These are phyloP conservation scores for Alternaria hordeiaustralica DNA, from an alignment of 2,329 filamentous ascomycete genomes.

Conservation along the genomic window DNA sequence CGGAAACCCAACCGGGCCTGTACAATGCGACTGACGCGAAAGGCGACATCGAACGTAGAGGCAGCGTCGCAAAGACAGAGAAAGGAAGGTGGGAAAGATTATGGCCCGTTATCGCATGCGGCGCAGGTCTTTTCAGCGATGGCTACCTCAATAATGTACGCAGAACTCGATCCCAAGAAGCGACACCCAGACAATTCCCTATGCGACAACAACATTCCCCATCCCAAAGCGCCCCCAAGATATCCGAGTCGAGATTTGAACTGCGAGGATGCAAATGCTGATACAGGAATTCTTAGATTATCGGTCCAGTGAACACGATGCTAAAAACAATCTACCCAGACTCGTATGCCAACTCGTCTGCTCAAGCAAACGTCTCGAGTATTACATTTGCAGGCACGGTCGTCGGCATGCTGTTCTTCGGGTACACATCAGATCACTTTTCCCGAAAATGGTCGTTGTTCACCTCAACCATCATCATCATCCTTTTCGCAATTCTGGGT, in stretches of 20 bases:
- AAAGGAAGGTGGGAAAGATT: slow-evolving; percentile 54
- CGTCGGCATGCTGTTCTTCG: slow-evolving; percentile 80
- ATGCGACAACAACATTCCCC: background rate
- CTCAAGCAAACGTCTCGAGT: slow-evolving; percentile 76
- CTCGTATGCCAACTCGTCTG: slow-evolving; percentile 71
- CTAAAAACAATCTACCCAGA: slow-evolving; percentile 71
- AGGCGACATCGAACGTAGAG: slow-evolving; percentile 28
- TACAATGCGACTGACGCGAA: slow-evolving; percentile 7
- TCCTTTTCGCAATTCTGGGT: slow-evolving; percentile 81
- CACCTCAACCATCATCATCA: slow-evolving; percentile 80
- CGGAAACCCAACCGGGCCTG: background rate
- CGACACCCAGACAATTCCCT: slow-evolving; percentile 8
- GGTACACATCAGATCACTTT: slow-evolving; percentile 81
- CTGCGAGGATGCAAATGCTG: background rate
- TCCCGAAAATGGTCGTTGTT: slow-evolving; percentile 84
- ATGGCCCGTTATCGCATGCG: slow-evolving; percentile 84
- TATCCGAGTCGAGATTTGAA: background rate
- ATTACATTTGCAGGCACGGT: slow-evolving; percentile 90
- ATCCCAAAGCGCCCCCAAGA: slow-evolving; percentile 3
- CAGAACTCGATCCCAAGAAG: slow-evolving; percentile 4
- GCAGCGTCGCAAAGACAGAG: slow-evolving; percentile 37
- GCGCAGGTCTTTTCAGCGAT: slow-evolving; percentile 88
- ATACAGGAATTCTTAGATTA: slow-evolving; percentile 64
- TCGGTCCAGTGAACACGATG: slow-evolving; percentile 84
- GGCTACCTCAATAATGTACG: slow-evolving; percentile 87